Base-by-base conservation (phyloP, 192 early-diverging fungal genomes). In the Powellomyces hirtus region DNA sequence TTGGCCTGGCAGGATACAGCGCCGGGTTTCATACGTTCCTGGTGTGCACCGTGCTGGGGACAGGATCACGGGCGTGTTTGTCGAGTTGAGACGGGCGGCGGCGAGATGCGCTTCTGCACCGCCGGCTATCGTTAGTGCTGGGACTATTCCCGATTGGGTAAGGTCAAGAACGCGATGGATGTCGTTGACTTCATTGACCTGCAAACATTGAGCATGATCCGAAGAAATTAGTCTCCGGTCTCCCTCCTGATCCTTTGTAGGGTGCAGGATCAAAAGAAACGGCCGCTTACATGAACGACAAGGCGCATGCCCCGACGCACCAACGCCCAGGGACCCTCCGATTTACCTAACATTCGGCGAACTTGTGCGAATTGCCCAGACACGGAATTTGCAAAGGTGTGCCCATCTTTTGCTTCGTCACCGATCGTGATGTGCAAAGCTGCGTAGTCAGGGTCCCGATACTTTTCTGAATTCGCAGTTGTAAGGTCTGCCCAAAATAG, bases 101-200 rank as follows among this genome's bases (percentile, higher is more conserved):
- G 90, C 75, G 1, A 86, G 71, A 73, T 84, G 81, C 18, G 91
- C 84, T 70, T 92, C 91, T 2, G 75, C 71, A n/a, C 87, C 89
- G 45, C 89, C 84, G 22, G 89, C 57, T 20, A 92, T 75, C 1
- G 83, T 75, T 18, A 87, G n/a, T 37, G 7, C 22, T 6, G n/a
- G 5, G 18, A 14, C 18, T 24, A 4, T 38, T 11, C 31, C 76
- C 70, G 6, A 86, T 89, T 11, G 90, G 63, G 4, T 65, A 10
- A 52, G 13, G 13, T 27, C 77, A n/a, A 91, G 77, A 3, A 91
- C 8, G 11, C 82, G 78, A n/a, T 84, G 76, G 44, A 91, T 91
- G 70, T 91, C 77, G 59, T 75, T 74, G 1, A 65, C 67, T 50
- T 72, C 74, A 36, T 75, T 20, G n/a, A 44, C 66, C 57, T 70